phyloP scores from a whole-genome alignment of 352 stramenopile genomes.

The Phytophthora colocasiae region DNA sequence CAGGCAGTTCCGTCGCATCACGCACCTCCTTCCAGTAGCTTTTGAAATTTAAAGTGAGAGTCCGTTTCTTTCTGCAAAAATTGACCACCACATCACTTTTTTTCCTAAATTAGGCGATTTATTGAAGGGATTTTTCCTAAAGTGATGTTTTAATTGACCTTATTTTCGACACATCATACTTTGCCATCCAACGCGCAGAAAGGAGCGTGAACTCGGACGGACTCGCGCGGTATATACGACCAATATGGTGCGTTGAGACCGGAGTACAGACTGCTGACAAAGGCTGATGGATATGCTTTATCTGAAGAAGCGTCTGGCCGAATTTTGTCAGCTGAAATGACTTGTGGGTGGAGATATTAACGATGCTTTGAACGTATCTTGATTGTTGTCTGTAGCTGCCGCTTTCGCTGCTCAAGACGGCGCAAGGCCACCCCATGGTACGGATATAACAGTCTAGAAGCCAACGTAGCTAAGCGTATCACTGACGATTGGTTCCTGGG shows the following conservation, averaged over 20 bases:
- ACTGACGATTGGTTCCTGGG: conserved; percentile 1
- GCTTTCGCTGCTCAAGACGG: conserved; percentile 96
- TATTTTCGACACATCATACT: conserved; percentile 28
- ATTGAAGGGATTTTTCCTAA: background rate
- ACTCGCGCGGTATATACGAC: conserved; percentile 15
- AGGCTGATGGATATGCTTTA: background rate
- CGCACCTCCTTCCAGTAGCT: conserved; percentile 26
- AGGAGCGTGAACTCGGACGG: conserved; percentile 2
- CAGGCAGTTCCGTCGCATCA: background rate
- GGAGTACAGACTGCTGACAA: background rate
- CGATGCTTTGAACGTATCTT: conserved; percentile 27
- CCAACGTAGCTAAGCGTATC: background rate
- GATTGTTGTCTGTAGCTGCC: conserved; percentile 78
- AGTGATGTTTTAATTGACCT: conserved; percentile 8
- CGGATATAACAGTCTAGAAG: background rate
- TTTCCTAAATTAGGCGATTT: background rate
- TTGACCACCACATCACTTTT: conserved; percentile 2
- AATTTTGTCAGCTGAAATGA: background rate
- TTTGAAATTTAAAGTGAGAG: conserved; percentile 35
- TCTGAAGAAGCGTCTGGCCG: background rate
- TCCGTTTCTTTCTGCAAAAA: conserved; percentile 27
- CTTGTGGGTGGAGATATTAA: conserved; percentile 13
- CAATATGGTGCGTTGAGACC: conserved; percentile 32
- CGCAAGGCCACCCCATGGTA: conserved; percentile 95
- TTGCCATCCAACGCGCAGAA: conserved; percentile 17